Percentiles rank a stretch among this genome's conserved stretches.
These are phyloP conservation scores for Tricholoma matsutake DNA, from an alignment of 768 basidiomycete genomes.

Conservation along the genomic window DNA sequence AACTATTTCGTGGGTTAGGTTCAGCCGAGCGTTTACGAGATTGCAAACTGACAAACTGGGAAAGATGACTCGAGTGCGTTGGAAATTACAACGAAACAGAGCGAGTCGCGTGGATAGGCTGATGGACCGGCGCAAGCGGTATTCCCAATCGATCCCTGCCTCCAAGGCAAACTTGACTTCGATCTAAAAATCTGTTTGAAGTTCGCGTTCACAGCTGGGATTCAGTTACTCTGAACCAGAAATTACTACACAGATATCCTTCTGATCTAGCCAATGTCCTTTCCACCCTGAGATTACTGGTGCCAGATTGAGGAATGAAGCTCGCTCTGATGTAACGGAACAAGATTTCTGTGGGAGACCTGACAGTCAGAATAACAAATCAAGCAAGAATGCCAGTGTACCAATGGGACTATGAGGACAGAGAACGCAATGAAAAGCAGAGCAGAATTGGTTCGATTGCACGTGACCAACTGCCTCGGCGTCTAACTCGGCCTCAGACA, in stretches of 20 bases:
- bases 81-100: constrained; percentile 1
- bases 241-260: background rate
- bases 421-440: too few species aligned
- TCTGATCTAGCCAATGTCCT: background rate
- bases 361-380: background rate
- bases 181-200: background rate
- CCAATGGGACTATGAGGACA: too few species aligned
- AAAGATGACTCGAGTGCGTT: constrained; percentile 9
- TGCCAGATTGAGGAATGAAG: background rate
- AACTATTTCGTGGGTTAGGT: background rate
- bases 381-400: too few species aligned
- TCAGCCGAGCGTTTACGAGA: background rate
- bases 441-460: too few species aligned
- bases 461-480: too few species aligned
- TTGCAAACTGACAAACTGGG: constrained; percentile 6
- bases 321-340: background rate
- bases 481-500: too few species aligned
- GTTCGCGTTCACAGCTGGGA: background rate
- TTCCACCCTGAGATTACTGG: background rate
- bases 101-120: background rate
- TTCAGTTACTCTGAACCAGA: background rate
- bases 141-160: background rate
- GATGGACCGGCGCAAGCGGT: background rate
- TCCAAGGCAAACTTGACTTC: background rate
- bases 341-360: background rate